Base-by-base conservation (phyloP, 2,329 filamentous ascomycete genomes). In the Pseudogymnoascus sp. region DNA sequence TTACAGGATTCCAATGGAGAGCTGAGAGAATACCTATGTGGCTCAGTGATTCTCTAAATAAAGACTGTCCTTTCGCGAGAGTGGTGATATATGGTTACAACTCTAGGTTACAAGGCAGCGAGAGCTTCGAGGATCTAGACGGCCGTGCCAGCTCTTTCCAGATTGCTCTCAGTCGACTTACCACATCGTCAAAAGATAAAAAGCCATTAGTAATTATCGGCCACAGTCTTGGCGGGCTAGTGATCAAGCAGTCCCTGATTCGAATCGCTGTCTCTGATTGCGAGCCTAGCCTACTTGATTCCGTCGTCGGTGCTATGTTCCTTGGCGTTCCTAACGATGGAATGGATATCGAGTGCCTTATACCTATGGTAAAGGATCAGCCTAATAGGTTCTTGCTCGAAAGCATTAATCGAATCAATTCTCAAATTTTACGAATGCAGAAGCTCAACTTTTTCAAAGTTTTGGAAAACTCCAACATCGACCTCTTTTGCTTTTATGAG, bases 181-280 rank as follows among this genome's bases (percentile, higher is more conserved):
- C 28, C 28, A 30, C 28, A 30, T 30, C 28, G 7, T 30, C 28
- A 58, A 57, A 12, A 20, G 47, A 22, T 58, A 30, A 38, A 47
- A 57, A 20, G 38, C 57, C 35, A 50, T 11, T 63, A 16, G 59
- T 66, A 14, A 41, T 67, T 12, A 62, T 68, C 14, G 63, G 65
- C 25, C 66, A 68, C 30, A 67, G 66, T 43, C 61, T 68, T 7
- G 66, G 66, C 25, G 66, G 67, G 3, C 62, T 68, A 14, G 35
- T 68, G n/a, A 63, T 67, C 59, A 68, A 68, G 47, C 61, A 68
- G 59, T 66, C 63, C 43, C 14, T 63, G 28, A 30, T 30, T 30
- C 28, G 28, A 30, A 30, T 30, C 28, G 28, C 28, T 30, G 28
- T 4, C 28, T 30, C 28, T 30, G 28, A 30, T 30, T 30, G 7